Base-by-base conservation (phyloP, 306 rosid species). In the Quercus wislizeni region DNA sequence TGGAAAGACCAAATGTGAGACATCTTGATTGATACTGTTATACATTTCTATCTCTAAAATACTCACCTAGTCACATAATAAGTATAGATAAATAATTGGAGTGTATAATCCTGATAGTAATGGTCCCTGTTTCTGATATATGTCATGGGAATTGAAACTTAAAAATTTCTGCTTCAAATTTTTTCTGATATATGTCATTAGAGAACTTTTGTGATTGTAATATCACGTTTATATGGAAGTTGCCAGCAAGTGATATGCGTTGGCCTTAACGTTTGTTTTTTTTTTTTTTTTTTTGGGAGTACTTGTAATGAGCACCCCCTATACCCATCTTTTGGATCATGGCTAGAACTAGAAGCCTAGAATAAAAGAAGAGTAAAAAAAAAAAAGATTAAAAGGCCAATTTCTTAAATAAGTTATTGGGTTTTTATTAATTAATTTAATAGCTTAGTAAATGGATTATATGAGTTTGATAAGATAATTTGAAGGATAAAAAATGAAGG, bases 1-100 rank as follows among this genome's bases (percentile, higher is more conserved):
- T 96, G 99, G 99, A 93, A 96, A 87, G 99, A 96, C 80, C 94
- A 89, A 91, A 96, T 97, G 96, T 96, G 83, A 95, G 96, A 86
- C 82, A 69, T 57, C 30, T 69, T 49, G 56, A 46, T 43, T 15
- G 10, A 11, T 64, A 30, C n/a, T 71, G 19, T 35, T 51, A 7
- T 69, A 2, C 33, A 23, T 31, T 33, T 33, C 21, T 18, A 65
- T 65, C 5, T 18, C 33, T 20, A 17, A 65, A 31, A 65, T 33
- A 9, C 69, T 63, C 43, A 28, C 38, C 2, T 10, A 15, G 4
- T 63, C 43, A 6, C 30, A 10, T 28, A 27, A 10, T 28, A 27
- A 15, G 69, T 28, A 28, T 63, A 79, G 35, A 46, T 33, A 58
- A 30, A 28, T 13, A 58, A 35, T 11, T 38, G n/a, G 46, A 23